phyloP scores from a whole-genome alignment of 2,329 filamentous ascomycete genomes.

The Intubia oerlemansii region DNA sequence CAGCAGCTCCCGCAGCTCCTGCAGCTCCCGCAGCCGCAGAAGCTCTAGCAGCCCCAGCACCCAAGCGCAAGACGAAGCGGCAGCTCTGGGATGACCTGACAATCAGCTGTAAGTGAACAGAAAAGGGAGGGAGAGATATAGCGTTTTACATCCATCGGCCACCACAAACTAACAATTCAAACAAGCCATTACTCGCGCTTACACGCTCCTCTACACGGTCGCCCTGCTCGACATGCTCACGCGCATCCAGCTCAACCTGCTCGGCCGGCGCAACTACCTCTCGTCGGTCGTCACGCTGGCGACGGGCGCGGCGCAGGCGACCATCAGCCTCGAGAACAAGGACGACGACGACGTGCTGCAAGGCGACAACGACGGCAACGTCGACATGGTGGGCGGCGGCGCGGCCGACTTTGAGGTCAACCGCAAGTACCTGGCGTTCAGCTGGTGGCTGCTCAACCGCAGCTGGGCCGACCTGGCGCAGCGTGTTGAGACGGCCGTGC shows the following conservation, averaged over 20 bases:
- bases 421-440: conserved; percentile 82
- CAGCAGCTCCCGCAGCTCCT: too few species aligned
- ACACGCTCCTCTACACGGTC: conserved; percentile 82
- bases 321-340: conserved; percentile 79
- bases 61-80: conserved; percentile 50
- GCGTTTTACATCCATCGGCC: too few species aligned
- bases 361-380: conserved; percentile 45
- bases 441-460: conserved; percentile 89
- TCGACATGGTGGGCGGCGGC: conserved; percentile 29
- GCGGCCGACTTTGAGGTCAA: conserved; percentile 74
- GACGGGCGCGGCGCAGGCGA: conserved; percentile 48
- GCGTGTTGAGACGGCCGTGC: conserved; percentile 67
- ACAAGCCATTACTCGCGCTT: conserved; percentile 72
- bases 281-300: conserved; percentile 87
- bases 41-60: conserved; percentile 8
- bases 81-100: conserved; percentile 97
- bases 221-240: conserved; percentile 80
- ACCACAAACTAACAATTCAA: too few species aligned
- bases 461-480: conserved; percentile 71
- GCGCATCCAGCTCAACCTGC: conserved; percentile 86
- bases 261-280: conserved; percentile 85
- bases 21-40: conserved; percentile 2
- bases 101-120: conserved; percentile 64
- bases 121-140: too few species aligned
- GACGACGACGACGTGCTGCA: conserved; percentile 46